phyloP scores from a whole-genome alignment of 2,329 filamentous ascomycete genomes.

The Trichoderma arundinaceum region DNA sequence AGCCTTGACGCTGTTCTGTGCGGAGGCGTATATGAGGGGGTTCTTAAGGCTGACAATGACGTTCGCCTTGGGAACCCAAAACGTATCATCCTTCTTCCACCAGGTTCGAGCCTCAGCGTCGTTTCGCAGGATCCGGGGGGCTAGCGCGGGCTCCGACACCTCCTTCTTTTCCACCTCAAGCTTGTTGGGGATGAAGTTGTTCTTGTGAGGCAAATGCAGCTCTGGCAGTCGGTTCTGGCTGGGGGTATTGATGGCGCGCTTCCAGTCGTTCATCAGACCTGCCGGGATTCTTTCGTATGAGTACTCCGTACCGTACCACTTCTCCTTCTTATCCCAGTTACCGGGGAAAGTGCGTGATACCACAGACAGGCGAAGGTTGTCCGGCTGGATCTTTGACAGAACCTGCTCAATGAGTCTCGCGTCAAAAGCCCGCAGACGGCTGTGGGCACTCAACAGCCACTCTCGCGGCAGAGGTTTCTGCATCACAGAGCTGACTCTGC shows the following conservation, averaged over 20 bases:
- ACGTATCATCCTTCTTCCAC: slow-evolving; percentile 98
- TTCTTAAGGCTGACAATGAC: slow-evolving; percentile 81
- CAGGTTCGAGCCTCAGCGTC: slow-evolving; percentile 81
- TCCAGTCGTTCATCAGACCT: slow-evolving; percentile 75
- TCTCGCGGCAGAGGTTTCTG: slow-evolving; percentile 87
- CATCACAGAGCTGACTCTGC: slow-evolving; percentile 84
- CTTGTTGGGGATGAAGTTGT: slow-evolving; percentile 93
- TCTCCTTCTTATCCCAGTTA: slow-evolving; percentile 84
- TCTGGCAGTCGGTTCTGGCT: slow-evolving; percentile 66
- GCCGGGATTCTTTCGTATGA: slow-evolving; percentile 78
- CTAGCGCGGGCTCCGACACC: slow-evolving; percentile 72
- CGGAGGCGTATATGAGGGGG: slow-evolving; percentile 77
- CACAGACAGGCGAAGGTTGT: slow-evolving; percentile 86
- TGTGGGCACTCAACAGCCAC: slow-evolving; percentile 82
- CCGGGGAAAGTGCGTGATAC: slow-evolving; percentile 85
- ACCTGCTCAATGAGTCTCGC: slow-evolving; percentile 75
- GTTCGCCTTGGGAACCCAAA: slow-evolving; percentile 96
- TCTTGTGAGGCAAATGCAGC: slow-evolving; percentile 86
- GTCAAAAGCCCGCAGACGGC: slow-evolving; percentile 79
- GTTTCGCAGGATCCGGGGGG: slow-evolving; percentile 83
- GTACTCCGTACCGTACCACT: slow-evolving; percentile 98
- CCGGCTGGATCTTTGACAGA: slow-evolving; percentile 75
- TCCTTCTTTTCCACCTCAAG: slow-evolving; percentile 96
- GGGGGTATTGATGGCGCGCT: slow-evolving; percentile 64
- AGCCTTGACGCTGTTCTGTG: slow-evolving; percentile 77